A percentile compares a stretch with the other conserved stretches of the same genome.
Evolutionary conservation across 1,284 basidiomycete species (phyloP).

Genomic region (Inonotus obliquus): DNA sequence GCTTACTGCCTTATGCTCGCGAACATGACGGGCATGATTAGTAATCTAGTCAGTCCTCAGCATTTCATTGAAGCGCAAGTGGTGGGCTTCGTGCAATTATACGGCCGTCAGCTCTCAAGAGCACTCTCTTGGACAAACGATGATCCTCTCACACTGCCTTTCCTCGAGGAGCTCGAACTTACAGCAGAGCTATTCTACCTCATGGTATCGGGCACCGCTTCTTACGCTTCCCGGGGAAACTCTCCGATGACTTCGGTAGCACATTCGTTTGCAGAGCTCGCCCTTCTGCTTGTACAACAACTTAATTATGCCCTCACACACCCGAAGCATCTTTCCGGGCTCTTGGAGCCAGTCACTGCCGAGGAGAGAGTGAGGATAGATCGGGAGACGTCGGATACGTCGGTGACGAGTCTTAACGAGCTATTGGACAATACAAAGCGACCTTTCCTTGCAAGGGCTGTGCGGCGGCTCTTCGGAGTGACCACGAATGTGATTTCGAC

Average conservation of each 20-base stretch:
- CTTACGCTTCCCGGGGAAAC: slow-evolving; percentile 38
- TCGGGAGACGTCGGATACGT: slow-evolving; percentile 37
- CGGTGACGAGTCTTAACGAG: slow-evolving; percentile 36
- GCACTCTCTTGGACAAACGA: slow-evolving; percentile 78
- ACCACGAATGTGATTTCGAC: slow-evolving; percentile 66
- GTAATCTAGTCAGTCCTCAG: slow-evolving; percentile 58
- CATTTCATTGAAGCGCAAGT: slow-evolving; percentile 87
- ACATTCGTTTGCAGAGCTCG: slow-evolving; percentile 59
- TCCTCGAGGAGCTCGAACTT: slow-evolving; percentile 79
- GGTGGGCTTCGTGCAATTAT: slow-evolving; percentile 82
- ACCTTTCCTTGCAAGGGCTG: slow-evolving; percentile 65
- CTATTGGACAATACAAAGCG: slow-evolving; percentile 57
- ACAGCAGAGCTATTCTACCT: slow-evolving; percentile 72
- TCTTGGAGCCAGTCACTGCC: slow-evolving; percentile 75
- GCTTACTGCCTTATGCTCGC: slow-evolving; percentile 85
- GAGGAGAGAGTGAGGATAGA: slow-evolving; percentile 72
- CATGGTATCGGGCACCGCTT: slow-evolving; percentile 51
- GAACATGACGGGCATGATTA: slow-evolving; percentile 72
- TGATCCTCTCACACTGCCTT: slow-evolving; percentile 64
- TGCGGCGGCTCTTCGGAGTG: slow-evolving; percentile 65
- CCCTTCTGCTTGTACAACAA: slow-evolving; percentile 77
- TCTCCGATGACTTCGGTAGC: slow-evolving; percentile 56
- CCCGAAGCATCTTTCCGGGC: slow-evolving; percentile 78
- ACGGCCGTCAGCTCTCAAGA: slow-evolving; percentile 73
- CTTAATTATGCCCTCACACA: slow-evolving; percentile 88